A percentile compares a stretch with the other conserved stretches of the same genome.
phyloP scores from a whole-genome alignment of 2,329 filamentous ascomycete genomes.

The Talaromyces sp. region DNA sequence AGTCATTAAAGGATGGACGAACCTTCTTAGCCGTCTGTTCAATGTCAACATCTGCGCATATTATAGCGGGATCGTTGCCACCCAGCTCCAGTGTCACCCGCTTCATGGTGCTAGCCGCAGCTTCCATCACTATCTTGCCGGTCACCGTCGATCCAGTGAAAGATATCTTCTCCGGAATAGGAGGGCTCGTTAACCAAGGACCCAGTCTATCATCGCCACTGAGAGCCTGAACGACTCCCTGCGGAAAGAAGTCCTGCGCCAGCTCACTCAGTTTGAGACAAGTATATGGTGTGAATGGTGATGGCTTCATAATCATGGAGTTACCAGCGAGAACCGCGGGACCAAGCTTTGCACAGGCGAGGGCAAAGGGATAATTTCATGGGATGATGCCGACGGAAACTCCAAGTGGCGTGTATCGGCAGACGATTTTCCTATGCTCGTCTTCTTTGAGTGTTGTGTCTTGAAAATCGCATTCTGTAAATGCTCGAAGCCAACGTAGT shows the following conservation, averaged over 20 bases:
- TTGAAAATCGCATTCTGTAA: not conserved
- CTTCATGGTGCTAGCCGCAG: constrained; percentile 53
- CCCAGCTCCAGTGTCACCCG: constrained; percentile 52
- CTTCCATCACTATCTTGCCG: constrained; percentile 50
- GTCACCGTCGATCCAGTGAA: constrained; percentile 59
- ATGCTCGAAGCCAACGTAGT: not conserved
- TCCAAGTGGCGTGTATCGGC: constrained; percentile 27
- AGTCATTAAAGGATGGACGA: not conserved
- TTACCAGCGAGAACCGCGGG: constrained; percentile 54
- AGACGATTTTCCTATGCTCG: constrained; percentile 28
- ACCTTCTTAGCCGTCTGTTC: not conserved
- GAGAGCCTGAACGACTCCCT: constrained; percentile 56
- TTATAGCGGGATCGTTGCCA: constrained; percentile 12
- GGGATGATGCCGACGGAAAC: constrained; percentile 57
- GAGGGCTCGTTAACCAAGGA: constrained; percentile 55
- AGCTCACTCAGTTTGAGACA: constrained; percentile 8
- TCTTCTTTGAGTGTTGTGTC: not conserved
- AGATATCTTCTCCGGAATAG: constrained; percentile 56
- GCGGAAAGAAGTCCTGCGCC: constrained; percentile 41
- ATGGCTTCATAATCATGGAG: constrained; percentile 55
- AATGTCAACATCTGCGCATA: constrained; percentile 15
- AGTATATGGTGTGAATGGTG: constrained; percentile 25
- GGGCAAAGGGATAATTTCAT: constrained; percentile 59
- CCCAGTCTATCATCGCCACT: constrained; percentile 57
- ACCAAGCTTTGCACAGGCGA: constrained; percentile 53